Evolutionary conservation across 2,329 filamentous ascomycete species (phyloP).

Genomic region (Colletotrichum sp.): DNA sequence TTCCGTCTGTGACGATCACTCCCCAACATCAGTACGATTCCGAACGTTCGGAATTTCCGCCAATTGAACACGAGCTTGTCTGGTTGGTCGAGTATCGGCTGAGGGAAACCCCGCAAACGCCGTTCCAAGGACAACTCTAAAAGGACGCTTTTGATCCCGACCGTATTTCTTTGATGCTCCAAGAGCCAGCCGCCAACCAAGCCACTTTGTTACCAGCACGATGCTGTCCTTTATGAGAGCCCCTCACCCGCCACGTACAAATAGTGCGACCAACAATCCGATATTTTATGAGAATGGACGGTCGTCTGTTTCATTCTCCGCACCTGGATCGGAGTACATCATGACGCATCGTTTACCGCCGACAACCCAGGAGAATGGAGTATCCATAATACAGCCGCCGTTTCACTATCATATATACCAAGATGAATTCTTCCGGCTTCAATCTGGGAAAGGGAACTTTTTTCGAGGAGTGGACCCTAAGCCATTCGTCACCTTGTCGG

Average conservation of each 20-base stretch:
- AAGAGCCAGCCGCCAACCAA: background rate
- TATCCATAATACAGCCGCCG: constrained; percentile 26
- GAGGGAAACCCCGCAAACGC: background rate
- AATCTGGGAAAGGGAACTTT: constrained; percentile 21
- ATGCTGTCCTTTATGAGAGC: constrained; percentile 27
- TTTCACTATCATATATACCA: constrained; percentile 29
- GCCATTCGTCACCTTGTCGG: constrained; percentile 18
- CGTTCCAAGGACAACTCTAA: background rate
- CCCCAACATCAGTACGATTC: background rate
- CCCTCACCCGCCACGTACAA: constrained; percentile 15
- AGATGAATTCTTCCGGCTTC: constrained; percentile 24
- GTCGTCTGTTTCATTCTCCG: constrained; percentile 24
- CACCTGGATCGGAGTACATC: constrained; percentile 22
- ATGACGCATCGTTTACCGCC: constrained; percentile 25
- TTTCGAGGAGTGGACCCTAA: constrained; percentile 18
- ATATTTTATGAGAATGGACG: constrained; percentile 25
- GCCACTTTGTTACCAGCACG: background rate
- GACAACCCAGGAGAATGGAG: background rate
- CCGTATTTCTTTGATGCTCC: background rate
- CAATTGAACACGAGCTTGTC: background rate
- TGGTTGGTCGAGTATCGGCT: background rate
- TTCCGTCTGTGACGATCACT: background rate
- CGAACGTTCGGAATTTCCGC: background rate
- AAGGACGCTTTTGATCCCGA: background rate
- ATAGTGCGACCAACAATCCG: constrained; percentile 23